Conservation (phyloP, 352 stramenopile genomes). For the Phytophthora cactorum region DNA sequence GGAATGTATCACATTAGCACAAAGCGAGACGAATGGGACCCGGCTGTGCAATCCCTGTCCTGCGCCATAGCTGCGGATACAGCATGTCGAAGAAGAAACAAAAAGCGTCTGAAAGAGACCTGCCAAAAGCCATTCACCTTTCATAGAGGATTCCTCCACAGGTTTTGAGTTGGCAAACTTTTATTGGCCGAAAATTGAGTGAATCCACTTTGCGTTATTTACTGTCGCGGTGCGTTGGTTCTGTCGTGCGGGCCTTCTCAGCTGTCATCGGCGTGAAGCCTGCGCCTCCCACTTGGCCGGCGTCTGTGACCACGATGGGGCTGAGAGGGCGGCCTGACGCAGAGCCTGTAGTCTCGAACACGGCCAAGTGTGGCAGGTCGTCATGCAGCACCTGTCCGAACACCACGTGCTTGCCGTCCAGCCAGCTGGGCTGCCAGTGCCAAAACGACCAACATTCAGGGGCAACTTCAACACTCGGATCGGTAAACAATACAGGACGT, state of each 20-base stretch:
- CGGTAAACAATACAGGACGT: conserved; percentile 1
- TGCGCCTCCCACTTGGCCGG: conserved; percentile 58
- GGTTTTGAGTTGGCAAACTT: conserved; percentile 53
- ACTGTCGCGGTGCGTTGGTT: conserved; percentile 10
- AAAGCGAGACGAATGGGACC: neutral
- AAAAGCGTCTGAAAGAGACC: neutral
- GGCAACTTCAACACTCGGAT: conserved; percentile 17
- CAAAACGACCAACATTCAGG: conserved; percentile 28
- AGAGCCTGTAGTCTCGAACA: conserved; percentile 57
- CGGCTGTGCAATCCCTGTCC: neutral
- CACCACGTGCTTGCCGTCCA: conserved; percentile 98
- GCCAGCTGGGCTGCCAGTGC: conserved; percentile 64
- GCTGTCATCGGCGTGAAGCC: conserved; percentile 38
- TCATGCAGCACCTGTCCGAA: conserved; percentile 90
- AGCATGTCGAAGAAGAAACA: neutral
- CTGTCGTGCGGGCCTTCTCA: too few species aligned
- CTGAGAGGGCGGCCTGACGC: conserved; percentile 52
- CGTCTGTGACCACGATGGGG: conserved; percentile 62
- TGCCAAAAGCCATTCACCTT: neutral
- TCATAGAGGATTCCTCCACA: neutral
- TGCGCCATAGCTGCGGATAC: neutral
- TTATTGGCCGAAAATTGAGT: conserved; percentile 54
- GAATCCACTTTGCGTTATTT: conserved; percentile 3
- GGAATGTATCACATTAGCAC: neutral
- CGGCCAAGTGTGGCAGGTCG: conserved; percentile 58